phyloP scores from a whole-genome alignment of 2,329 filamentous ascomycete species.

The Penicillium sp. region DNA sequence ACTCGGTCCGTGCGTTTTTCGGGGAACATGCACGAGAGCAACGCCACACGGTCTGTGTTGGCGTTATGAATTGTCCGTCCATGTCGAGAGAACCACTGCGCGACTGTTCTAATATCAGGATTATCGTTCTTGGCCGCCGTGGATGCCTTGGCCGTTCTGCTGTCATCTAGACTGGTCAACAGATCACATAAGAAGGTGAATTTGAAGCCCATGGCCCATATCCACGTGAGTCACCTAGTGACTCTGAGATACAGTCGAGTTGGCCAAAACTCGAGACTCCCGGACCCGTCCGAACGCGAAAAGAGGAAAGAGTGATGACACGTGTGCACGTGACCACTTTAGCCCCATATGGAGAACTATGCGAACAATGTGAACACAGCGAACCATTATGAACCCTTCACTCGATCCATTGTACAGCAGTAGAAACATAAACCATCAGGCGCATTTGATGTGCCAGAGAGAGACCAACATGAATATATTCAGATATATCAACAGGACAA shows the following conservation, averaged over 20 bases:
- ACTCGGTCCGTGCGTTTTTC: constrained; percentile 74
- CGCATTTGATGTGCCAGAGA: constrained; percentile 6
- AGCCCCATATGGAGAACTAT: not conserved
- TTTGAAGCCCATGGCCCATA: constrained; percentile 41
- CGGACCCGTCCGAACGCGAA: not conserved
- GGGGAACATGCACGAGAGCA: constrained; percentile 74
- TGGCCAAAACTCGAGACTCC: not conserved
- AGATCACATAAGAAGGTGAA: constrained; percentile 74
- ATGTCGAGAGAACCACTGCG: constrained; percentile 68
- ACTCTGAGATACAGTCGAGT: not conserved
- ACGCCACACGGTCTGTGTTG: constrained; percentile 57
- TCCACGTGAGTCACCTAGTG: not conserved
- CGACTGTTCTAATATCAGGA: constrained; percentile 47
- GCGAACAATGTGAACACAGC: too few species aligned
- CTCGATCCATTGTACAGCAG: constrained; percentile 4
- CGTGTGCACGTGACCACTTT: constrained; percentile 5
- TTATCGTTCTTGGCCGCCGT: constrained; percentile 27
- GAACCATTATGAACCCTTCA: too few species aligned
- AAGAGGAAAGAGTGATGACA: not conserved
- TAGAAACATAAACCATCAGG: constrained; percentile 9
- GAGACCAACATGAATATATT: too few species aligned
- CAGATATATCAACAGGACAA: too few species aligned
- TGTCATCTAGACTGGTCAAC: constrained; percentile 63
- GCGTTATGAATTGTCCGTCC: constrained; percentile 56
- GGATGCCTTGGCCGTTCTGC: constrained; percentile 36